Evolutionary conservation across 331 rosid species (phyloP).

Genomic region (Phaseolus coccineus): DNA sequence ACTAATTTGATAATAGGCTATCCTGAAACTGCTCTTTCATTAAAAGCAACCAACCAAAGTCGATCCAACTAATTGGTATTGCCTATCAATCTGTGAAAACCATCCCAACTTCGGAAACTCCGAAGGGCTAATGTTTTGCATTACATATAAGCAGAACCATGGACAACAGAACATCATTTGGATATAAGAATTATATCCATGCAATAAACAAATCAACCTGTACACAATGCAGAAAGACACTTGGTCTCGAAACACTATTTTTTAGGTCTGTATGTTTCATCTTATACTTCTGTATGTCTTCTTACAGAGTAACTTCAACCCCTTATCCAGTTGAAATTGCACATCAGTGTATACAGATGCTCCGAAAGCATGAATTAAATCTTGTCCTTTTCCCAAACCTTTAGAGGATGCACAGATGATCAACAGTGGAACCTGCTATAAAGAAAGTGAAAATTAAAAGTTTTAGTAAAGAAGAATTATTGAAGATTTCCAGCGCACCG

Average conservation of each 20-base stretch:
- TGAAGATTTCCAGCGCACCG: background rate
- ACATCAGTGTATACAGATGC: conserved; percentile 52
- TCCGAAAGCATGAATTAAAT: conserved; percentile 43
- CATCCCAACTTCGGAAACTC: conserved; percentile 41
- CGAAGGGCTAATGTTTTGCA: conserved; percentile 42
- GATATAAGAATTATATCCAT: conserved; percentile 53
- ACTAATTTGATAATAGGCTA: conserved; percentile 14
- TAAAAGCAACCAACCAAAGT: conserved; percentile 35
- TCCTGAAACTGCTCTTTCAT: conserved; percentile 34
- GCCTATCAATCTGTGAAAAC: conserved; percentile 38
- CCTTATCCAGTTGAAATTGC: conserved; percentile 54
- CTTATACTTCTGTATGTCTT: conserved; percentile 60
- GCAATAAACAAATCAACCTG: conserved; percentile 61
- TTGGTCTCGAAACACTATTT: conserved; percentile 41
- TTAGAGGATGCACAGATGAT: conserved; percentile 47
- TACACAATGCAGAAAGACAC: conserved; percentile 60
- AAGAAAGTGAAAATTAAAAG: conserved; percentile 18
- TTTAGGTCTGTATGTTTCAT: conserved; percentile 39
- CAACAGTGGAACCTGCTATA: conserved; percentile 55
- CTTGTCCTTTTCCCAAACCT: conserved; percentile 43
- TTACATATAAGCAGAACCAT: conserved; percentile 48
- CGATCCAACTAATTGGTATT: conserved; percentile 47
- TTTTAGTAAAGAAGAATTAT: conserved; percentile 16
- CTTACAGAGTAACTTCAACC: conserved; percentile 63
- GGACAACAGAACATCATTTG: conserved; percentile 44